Base-by-base conservation (phyloP, 1,139 yeast species). In the Diutina catenulata region DNA sequence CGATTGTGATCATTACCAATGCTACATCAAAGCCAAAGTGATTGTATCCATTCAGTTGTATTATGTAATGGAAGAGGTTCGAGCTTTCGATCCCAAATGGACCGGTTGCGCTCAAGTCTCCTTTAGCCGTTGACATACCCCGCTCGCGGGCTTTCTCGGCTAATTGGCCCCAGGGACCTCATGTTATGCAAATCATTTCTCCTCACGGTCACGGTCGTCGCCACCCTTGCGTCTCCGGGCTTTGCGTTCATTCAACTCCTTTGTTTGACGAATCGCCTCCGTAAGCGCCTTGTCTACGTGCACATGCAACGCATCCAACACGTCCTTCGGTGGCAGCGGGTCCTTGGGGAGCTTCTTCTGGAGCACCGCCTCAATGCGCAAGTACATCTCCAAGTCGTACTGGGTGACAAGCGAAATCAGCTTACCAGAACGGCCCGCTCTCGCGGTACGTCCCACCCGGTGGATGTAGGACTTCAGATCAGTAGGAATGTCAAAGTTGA, bases 381-480 rank as follows among this genome's bases (percentile, higher is more conserved):
- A 64, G 52, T 83, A 83, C 51, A 87, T 63, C 57, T 87, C 96
- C 45, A 91, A 68, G 56, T 91, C 98, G 55, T 91, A 93, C 57
- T 91, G 99, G 1, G 96, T 87, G 21, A 91, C 94, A 41, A 91
- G 66, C 5, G 96, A 83, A 27, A 91, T 70, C 3, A 96, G 86
- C 55, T 82, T 84, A 39, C 99, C 99, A 0, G 94, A 76, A 47
- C 94, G 72, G 7, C 99, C 98, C 0, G 98, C 98, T 59, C 98
- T 80, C 2, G 98, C 98, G 21, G 98, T 91, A 66, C 98, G 79
- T 25, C 98, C 98, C 15, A 91, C 98, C 53, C 98, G 72, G 57
- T 91, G 98, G 47, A 93, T 88, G 50, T 93, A 91, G 1, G 96
- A 94, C 53, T 93, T 93, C n/a, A 97, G 87, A 52, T 93, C 97